Evolutionary conservation across 257 asterid species (phyloP).

Genomic region (Solanum ossicruentum): DNA sequence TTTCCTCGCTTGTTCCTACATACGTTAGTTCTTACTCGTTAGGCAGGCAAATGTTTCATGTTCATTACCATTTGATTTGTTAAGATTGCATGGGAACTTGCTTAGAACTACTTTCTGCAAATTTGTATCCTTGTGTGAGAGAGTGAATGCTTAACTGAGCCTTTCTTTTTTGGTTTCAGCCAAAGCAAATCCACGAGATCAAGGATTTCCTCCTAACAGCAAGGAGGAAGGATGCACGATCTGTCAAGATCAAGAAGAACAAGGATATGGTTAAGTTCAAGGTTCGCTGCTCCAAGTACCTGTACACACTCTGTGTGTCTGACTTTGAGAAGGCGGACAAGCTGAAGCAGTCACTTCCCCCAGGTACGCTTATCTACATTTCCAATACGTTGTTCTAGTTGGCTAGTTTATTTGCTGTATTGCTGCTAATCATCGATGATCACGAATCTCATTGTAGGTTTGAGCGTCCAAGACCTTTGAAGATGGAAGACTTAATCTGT

Average conservation of each 20-base stretch:
- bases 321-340: constrained; percentile 25
- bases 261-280: constrained; percentile 20
- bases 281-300: constrained; percentile 23
- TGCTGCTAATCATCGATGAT: background rate
- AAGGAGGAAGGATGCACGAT: constrained; percentile 17
- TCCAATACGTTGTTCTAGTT: background rate
- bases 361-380: background rate
- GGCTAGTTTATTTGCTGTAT: background rate
- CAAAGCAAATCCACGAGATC: constrained; percentile 20
- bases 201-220: constrained; percentile 26
- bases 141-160: background rate
- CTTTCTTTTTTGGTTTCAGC: background rate
- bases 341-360: constrained; percentile 24
- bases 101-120: background rate
- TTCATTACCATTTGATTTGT: background rate
- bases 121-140: rapidly evolving
- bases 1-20: background rate
- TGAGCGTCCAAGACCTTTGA: constrained; percentile 25
- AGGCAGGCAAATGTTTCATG: background rate
- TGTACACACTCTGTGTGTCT: constrained; percentile 10
- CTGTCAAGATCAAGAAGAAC: constrained; percentile 22
- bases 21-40: background rate
- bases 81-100: background rate
- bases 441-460: constrained; percentile 4
- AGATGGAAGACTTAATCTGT: background rate